phyloP scores from a whole-genome alignment of 169 alveolate species.

The Eimeria acervulina region DNA sequence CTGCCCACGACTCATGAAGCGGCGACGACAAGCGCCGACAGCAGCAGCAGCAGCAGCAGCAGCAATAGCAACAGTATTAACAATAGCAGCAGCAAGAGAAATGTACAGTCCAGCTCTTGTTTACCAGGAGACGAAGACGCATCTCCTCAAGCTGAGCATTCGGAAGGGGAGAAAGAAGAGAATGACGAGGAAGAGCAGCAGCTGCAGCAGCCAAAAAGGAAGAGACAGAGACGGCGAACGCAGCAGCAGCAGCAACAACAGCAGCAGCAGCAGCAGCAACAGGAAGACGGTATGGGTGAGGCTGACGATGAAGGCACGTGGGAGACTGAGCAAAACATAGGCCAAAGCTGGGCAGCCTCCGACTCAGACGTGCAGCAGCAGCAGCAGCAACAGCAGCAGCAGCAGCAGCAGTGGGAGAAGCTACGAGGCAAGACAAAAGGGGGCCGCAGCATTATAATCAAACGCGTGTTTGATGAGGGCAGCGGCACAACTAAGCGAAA shows the following conservation, averaged over 20 bases:
- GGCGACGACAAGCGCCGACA: background rate
- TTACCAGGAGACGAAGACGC: background rate
- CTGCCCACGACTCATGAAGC: background rate
- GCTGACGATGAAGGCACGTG: background rate
- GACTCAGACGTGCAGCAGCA: constrained; percentile 26
- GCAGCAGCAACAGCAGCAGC: constrained; percentile 54
- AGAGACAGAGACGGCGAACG: background rate
- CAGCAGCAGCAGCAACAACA: constrained; percentile 17
- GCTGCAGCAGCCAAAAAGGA: constrained; percentile 28
- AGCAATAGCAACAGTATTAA: background rate
- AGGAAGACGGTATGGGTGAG: background rate
- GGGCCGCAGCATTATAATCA: constrained; percentile 3
- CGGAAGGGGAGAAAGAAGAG: background rate
- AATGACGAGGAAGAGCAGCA: background rate
- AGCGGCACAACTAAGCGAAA: background rate
- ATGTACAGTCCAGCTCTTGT: background rate
- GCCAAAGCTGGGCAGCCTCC: background rate
- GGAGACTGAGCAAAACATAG: constrained; percentile 15
- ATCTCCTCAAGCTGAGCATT: background rate
- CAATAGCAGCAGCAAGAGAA: constrained; percentile 2
- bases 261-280: constrained; percentile 34
- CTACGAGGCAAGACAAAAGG: constrained; percentile 27
- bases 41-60: constrained; percentile 40
- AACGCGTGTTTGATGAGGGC: background rate
- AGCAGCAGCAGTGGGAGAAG: constrained; percentile 49